Evolutionary conservation across 306 rosid genomes (phyloP).

Genomic region (Sphenostylis stenocarpa): DNA sequence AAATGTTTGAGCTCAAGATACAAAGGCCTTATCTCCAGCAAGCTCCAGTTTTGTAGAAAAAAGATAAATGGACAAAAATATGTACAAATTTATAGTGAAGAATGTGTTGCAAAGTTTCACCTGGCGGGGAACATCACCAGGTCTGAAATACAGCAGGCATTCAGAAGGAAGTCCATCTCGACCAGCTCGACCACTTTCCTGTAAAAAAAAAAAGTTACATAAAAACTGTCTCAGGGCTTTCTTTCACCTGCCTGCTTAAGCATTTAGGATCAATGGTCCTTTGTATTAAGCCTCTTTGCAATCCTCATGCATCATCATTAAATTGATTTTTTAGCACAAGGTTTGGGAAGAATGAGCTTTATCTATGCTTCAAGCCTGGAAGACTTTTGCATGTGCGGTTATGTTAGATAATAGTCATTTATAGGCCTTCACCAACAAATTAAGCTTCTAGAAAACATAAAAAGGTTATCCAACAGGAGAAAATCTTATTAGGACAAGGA

Average conservation of each 20-base stretch:
- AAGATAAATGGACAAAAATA: slow-evolving; percentile 4
- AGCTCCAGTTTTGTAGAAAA: slow-evolving; percentile 25
- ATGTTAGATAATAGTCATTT: slow-evolving; percentile 5
- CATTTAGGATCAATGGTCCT: slow-evolving; percentile 7
- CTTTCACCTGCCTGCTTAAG: not conserved
- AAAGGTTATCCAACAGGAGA: slow-evolving; percentile 15
- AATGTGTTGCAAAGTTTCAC: slow-evolving; percentile 39
- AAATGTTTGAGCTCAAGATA: slow-evolving; percentile 13
- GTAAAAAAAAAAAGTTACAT: slow-evolving; percentile 24
- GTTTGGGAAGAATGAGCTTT: not conserved
- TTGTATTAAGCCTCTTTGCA: not conserved
- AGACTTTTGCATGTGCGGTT: not conserved
- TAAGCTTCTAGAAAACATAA: slow-evolving; percentile 21
- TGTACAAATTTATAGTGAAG: slow-evolving; percentile 1
- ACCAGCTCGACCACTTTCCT: slow-evolving; percentile 99
- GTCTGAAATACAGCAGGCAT: slow-evolving; percentile 83
- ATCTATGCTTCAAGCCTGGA: slow-evolving; percentile 8
- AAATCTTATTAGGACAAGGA: slow-evolving; percentile 27
- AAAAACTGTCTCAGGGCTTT: not conserved
- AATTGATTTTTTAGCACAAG: slow-evolving; percentile 17
- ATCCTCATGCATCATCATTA: slow-evolving; percentile 15
- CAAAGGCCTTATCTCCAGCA: slow-evolving; percentile 2
- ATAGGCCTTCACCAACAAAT: slow-evolving; percentile 6
- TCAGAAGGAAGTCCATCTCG: slow-evolving; percentile 98
- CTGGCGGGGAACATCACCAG: slow-evolving; percentile 93